phyloP scores from a whole-genome alignment of 2,329 filamentous ascomycete genomes.

The Fusarium palustre region DNA sequence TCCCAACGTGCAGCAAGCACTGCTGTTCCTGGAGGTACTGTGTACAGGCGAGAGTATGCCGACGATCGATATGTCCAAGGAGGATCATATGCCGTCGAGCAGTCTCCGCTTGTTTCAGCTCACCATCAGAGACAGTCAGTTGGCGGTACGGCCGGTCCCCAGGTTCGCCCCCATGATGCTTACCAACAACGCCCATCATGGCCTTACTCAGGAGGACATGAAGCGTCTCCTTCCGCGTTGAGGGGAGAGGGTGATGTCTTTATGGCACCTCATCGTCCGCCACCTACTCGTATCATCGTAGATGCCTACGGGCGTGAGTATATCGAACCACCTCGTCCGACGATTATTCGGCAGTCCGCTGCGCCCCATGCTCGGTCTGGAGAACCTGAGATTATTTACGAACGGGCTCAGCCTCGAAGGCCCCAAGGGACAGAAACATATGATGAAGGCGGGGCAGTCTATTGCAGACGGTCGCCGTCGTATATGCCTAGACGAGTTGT shows the following conservation, averaged over 20 bases:
- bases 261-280: conserved; percentile 64
- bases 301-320: conserved; percentile 89
- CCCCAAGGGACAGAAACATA: conserved; percentile 60
- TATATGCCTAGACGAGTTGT: conserved; percentile 68
- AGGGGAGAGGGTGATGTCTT: conserved; percentile 63
- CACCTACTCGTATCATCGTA: conserved; percentile 76
- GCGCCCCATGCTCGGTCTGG: conserved; percentile 59
- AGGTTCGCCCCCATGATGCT: conserved; percentile 56
- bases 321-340: conserved; percentile 63
- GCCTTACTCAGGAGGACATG: conserved; percentile 59
- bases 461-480: conserved; percentile 63
- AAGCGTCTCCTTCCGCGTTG: conserved; percentile 59
- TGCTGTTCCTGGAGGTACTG: conserved; percentile 44
- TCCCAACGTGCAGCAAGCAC: conserved; percentile 45
- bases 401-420: conserved; percentile 68
- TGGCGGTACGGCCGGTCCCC: conserved; percentile 49
- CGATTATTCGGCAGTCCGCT: conserved; percentile 63
- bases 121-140: conserved; percentile 47
- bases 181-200: conserved; percentile 57
- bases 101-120: conserved; percentile 54
- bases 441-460: conserved; percentile 63
- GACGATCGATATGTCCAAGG: conserved; percentile 50
- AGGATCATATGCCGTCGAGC: conserved; percentile 50
- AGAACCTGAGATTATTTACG: conserved; percentile 72
- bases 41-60: conserved; percentile 52